Evolutionary conservation across 352 stramenopile species (phyloP).

Genomic region (Globisporangium yorkense): DNA sequence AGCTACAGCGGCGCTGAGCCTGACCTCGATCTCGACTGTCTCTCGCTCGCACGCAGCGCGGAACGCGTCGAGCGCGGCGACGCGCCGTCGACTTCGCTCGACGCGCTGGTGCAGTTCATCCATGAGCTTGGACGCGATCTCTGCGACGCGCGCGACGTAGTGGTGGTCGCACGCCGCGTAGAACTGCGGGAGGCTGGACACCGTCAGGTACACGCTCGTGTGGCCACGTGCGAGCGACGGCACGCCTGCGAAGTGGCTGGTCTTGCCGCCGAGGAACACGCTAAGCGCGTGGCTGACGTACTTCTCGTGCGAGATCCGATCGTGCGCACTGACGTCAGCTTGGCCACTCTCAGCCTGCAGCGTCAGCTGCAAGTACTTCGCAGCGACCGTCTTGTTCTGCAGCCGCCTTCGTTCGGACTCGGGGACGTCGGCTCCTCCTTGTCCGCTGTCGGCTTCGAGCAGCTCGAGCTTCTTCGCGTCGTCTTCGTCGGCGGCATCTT

Average conservation of each 20-base stretch:
- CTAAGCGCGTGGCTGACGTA: conserved; percentile 35
- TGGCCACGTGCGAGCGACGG: conserved; percentile 15
- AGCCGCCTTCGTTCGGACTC: conserved; percentile 25
- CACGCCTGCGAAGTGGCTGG: conserved; percentile 24
- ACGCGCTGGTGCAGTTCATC: conserved; percentile 31
- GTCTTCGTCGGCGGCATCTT: conserved; percentile 1
- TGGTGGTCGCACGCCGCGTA: conserved; percentile 38
- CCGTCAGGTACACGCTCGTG: conserved; percentile 34
- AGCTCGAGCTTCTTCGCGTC: conserved; percentile 3
- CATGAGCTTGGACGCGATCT: conserved; percentile 26
- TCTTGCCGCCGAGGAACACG: conserved; percentile 28
- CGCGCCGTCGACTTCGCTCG: conserved; percentile 31
- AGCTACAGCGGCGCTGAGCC: background rate
- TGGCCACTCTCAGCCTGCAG: background rate
- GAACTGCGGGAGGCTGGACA: conserved; percentile 31
- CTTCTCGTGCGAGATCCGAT: conserved; percentile 32
- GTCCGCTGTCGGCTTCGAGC: conserved; percentile 3
- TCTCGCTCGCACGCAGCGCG: conserved; percentile 21
- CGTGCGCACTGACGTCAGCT: background rate
- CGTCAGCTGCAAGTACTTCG: conserved; percentile 31
- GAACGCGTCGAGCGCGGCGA: conserved; percentile 22
- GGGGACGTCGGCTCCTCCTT: conserved; percentile 2
- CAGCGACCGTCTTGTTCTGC: conserved; percentile 12
- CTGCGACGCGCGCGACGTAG: conserved; percentile 41
- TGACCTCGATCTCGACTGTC: conserved; percentile 2